Percentiles rank a stretch among this genome's conserved stretches.
Evolutionary conservation across 768 basidiomycete genomes (phyloP).

Genomic region (Xerocomus brunneocitrinus): DNA sequence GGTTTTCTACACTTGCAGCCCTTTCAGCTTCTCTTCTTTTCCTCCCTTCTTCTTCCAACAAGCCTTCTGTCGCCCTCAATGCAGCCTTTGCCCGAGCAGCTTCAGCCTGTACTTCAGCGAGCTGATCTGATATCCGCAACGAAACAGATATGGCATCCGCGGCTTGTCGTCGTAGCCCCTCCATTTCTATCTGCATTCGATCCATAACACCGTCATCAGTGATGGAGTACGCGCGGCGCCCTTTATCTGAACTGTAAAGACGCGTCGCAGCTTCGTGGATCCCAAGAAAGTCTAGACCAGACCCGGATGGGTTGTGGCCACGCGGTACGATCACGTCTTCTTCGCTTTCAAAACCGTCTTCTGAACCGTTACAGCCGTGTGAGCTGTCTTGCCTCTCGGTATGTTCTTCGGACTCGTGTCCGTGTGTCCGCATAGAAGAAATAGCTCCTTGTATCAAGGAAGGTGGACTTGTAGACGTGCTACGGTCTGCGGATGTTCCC

Average conservation of each 20-base stretch:
- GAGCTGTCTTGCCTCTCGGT: constrained; percentile 38
- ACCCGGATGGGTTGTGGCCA: constrained; percentile 38
- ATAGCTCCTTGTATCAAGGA: constrained; percentile 19
- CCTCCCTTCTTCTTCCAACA: constrained; percentile 57
- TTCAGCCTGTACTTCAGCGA: constrained; percentile 63
- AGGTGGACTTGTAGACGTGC: constrained; percentile 11
- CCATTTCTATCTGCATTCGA: constrained; percentile 62
- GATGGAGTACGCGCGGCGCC: constrained; percentile 21
- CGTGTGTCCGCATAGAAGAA: constrained; percentile 26
- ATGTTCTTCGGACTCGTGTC: constrained; percentile 35
- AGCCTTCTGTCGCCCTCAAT: constrained; percentile 50
- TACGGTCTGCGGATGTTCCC: constrained; percentile 16
- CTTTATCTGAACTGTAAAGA: constrained; percentile 37
- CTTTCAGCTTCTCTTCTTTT: constrained; percentile 58
- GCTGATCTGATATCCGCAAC: constrained; percentile 61
- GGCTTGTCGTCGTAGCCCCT: constrained; percentile 58
- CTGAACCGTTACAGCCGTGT: constrained; percentile 41
- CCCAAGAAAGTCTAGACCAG: constrained; percentile 35
- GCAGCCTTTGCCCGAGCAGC: constrained; percentile 50
- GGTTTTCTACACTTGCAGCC: constrained; percentile 45
- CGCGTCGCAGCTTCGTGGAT: constrained; percentile 36
- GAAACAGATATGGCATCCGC: constrained; percentile 65
- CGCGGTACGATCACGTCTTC: constrained; percentile 53
- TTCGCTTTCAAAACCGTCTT: constrained; percentile 61
- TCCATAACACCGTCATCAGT: constrained; percentile 48